Base-by-base conservation (phyloP, 1,139 yeast species). In the Zygoascus meyerae region DNA sequence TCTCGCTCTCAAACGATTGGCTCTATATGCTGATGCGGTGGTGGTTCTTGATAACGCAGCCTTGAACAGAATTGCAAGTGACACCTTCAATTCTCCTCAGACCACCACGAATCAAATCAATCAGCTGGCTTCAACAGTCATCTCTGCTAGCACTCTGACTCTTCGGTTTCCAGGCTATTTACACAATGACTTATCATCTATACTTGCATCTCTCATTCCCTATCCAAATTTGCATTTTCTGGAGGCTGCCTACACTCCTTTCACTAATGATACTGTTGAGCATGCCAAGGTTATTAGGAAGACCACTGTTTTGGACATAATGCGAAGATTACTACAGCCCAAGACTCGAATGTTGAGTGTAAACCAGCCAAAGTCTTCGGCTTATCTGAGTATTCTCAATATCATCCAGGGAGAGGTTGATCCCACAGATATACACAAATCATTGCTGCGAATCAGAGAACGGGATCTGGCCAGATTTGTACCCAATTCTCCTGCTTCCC, bases 41-140 rank as follows among this genome's bases (percentile, higher is more conserved):
- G 74, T 89, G 37, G 94, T 92, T 2, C 83, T 90, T 60, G 97
- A 92, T 61, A 92, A 92, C 64, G 89, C 86, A 51, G 92, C 97
- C 0, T 68, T 92, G 50, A 74, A 83, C 55, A 68, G 80, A 8
- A 78, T 85, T 29, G 89, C 89, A 50, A 75, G 74, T 32, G 75
- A 63, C 52, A 78, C 70, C 57, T 69, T 73, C 53, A 65, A 66
- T 41, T 63, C 67, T 30, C 65, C 65, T 58, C 64, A 70, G 48
- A 69, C 79, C 11, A 66, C 79, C 7, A 83, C 83, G 60, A 79
- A 77, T 42, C 90, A 87, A 47, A 80, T 94, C 2, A 92, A 92
- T 66, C 89, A 86, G 62, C 72, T 92, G 37, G 89, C 92, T 6
- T 79, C 97, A 0, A 82, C 89, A 15, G 89, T 86, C 9, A 78